phyloP scores from a whole-genome alignment of 257 asterid species.

The Voacanga thouarsii region DNA sequence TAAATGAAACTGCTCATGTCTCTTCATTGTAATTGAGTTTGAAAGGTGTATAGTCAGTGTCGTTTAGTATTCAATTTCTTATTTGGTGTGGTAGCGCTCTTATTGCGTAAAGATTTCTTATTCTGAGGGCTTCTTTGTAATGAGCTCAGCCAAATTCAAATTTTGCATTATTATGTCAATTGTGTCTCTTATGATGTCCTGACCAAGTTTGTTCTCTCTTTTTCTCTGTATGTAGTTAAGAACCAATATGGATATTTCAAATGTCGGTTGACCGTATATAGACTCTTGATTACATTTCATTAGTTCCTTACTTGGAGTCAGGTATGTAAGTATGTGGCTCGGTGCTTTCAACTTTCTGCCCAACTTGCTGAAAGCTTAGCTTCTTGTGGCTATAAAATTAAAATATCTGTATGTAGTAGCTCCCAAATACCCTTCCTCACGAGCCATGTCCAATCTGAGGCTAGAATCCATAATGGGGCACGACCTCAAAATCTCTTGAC shows the following conservation, averaged over 20 bases:
- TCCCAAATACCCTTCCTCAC: too few species aligned
- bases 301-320: too few species aligned
- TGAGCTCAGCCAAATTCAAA: background rate
- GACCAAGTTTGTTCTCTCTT: too few species aligned
- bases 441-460: too few species aligned
- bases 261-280: too few species aligned
- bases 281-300: background rate
- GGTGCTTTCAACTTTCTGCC: background rate
- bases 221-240: too few species aligned
- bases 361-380: background rate
- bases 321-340: background rate
- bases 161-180: too few species aligned
- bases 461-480: too few species aligned
- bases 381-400: background rate
- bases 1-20: conserved; percentile 72
- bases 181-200: too few species aligned
- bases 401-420: too few species aligned
- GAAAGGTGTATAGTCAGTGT: background rate
- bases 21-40: conserved; percentile 42
- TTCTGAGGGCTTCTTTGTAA: background rate
- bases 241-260: too few species aligned
- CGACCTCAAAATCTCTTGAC: too few species aligned
- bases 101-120: background rate
- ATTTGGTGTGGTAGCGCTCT: background rate
- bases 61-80: background rate